Conservation (phyloP, 2,329 filamentous ascomycete genomes). For the Diaporthe caulivora region DNA sequence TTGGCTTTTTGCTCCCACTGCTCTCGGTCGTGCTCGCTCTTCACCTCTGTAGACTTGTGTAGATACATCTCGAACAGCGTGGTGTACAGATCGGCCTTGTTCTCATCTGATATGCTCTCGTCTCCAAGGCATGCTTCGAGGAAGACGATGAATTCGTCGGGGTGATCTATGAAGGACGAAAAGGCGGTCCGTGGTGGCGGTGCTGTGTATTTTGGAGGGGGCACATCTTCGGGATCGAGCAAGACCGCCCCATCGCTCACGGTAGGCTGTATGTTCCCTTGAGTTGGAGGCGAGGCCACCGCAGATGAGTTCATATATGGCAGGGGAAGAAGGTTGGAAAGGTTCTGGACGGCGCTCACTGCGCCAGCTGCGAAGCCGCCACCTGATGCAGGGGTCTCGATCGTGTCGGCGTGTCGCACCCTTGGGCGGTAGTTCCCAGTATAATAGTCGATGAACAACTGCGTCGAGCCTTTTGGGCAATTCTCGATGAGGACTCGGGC, state of each 20-base stretch:
- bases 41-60: conserved; percentile 84
- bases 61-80: conserved; percentile 99
- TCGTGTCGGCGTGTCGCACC: conserved; percentile 63
- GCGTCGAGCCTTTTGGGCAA: conserved; percentile 84
- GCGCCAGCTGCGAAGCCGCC: conserved; percentile 67
- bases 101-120: conserved; percentile 75
- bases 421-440: conserved; percentile 85
- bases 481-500: conserved; percentile 91
- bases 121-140: conserved; percentile 88
- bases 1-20: conserved; percentile 94
- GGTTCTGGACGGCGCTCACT: conserved; percentile 84
- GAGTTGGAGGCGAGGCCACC: conserved; percentile 64
- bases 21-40: conserved; percentile 73
- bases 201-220: conserved; percentile 74
- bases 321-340: conserved; percentile 85
- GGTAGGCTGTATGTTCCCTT: conserved; percentile 63
- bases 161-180: conserved; percentile 95
- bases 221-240: conserved; percentile 60
- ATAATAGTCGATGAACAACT: conserved; percentile 94
- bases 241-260: conserved; percentile 66
- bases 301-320: conserved; percentile 83
- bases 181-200: conserved; percentile 92
- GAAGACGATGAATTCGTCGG: conserved; percentile 91
- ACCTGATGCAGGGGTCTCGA: conserved; percentile 49
- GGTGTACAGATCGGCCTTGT: conserved; percentile 90